Evolutionary conservation across 2,329 filamentous ascomycete species (phyloP).

Genomic region (Diplocarpon mali): DNA sequence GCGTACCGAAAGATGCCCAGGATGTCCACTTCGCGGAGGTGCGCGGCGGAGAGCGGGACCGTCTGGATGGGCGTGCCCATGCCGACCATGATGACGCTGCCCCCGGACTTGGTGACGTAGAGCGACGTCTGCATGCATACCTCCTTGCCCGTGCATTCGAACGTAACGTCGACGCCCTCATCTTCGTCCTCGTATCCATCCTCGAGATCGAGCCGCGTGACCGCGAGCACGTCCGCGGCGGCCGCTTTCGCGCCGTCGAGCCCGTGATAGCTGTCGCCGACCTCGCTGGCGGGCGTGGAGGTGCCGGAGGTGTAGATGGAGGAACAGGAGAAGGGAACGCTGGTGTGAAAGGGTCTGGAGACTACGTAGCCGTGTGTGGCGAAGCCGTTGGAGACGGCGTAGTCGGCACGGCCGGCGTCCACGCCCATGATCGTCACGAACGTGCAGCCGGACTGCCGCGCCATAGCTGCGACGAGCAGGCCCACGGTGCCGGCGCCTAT

Average conservation of each 20-base stretch:
- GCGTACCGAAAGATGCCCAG: constrained; percentile 70
- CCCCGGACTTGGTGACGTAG: constrained; percentile 58
- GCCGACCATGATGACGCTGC: constrained; percentile 64
- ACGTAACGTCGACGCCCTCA: constrained; percentile 56
- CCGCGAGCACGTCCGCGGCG: constrained; percentile 38
- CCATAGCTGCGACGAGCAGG: constrained; percentile 51
- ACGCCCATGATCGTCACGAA: constrained; percentile 51
- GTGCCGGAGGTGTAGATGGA: constrained; percentile 34
- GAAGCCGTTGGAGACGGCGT: constrained; percentile 46
- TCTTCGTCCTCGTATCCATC: constrained; percentile 40
- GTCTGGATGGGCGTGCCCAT: constrained; percentile 73
- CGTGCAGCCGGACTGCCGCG: constrained; percentile 46
- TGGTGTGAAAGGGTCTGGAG: constrained; percentile 33
- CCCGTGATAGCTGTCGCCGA: constrained; percentile 31
- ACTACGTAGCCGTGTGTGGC: constrained; percentile 49
- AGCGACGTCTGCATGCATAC: constrained; percentile 65
- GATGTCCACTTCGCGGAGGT: constrained; percentile 65
- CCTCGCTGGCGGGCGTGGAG: constrained; percentile 37
- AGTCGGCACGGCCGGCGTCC: constrained; percentile 46
- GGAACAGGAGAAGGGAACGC: constrained; percentile 31
- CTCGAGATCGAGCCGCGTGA: constrained; percentile 20
- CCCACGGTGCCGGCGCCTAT: constrained; percentile 56
- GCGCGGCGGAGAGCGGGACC: constrained; percentile 59
- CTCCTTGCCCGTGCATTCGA: constrained; percentile 70
- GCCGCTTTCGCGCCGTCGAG: constrained; percentile 40